phyloP scores from a whole-genome alignment of 306 rosid genomes.

The Trifolium dubium region DNA sequence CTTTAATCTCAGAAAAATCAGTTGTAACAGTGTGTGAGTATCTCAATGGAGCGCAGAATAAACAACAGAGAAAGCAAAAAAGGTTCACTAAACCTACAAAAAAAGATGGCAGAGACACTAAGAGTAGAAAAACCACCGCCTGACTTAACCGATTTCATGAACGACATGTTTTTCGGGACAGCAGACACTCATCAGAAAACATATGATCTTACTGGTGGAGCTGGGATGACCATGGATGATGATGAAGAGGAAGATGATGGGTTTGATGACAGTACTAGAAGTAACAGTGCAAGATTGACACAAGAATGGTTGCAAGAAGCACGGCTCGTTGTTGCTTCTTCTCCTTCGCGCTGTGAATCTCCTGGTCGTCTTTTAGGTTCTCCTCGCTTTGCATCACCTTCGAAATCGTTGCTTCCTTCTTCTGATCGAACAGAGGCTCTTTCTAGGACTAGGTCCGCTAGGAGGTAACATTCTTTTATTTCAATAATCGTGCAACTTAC shows the following conservation, averaged over 20 bases:
- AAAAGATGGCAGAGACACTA: slow-evolving; percentile 42
- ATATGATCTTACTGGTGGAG: slow-evolving; percentile 61
- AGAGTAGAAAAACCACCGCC: slow-evolving; percentile 47
- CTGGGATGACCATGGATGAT: neutral
- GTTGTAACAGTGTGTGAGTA: neutral
- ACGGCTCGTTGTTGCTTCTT: slow-evolving; percentile 65
- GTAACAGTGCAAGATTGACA: slow-evolving; percentile 58
- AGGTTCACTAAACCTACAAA: slow-evolving; percentile 48
- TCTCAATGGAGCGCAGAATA: slow-evolving; percentile 40
- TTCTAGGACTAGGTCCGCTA: slow-evolving; percentile 79
- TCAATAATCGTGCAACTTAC: neutral
- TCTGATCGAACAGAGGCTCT: slow-evolving; percentile 62
- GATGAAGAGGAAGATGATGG: slow-evolving; percentile 42
- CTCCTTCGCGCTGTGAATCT: slow-evolving; percentile 64
- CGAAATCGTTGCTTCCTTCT: slow-evolving; percentile 40
- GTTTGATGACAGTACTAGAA: slow-evolving; percentile 58
- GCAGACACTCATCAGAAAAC: slow-evolving; percentile 38
- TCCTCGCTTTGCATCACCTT: slow-evolving; percentile 68
- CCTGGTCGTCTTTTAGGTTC: slow-evolving; percentile 64
- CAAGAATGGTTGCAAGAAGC: slow-evolving; percentile 88
- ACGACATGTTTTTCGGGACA: slow-evolving; percentile 77
- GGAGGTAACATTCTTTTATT: slow-evolving; percentile 54
- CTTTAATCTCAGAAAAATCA: neutral
- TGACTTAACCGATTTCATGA: slow-evolving; percentile 85
- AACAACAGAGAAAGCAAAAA: slow-evolving; percentile 47